Evolutionary conservation across 1,284 basidiomycete genomes (phyloP).

Genomic region (Boletus sp.): DNA sequence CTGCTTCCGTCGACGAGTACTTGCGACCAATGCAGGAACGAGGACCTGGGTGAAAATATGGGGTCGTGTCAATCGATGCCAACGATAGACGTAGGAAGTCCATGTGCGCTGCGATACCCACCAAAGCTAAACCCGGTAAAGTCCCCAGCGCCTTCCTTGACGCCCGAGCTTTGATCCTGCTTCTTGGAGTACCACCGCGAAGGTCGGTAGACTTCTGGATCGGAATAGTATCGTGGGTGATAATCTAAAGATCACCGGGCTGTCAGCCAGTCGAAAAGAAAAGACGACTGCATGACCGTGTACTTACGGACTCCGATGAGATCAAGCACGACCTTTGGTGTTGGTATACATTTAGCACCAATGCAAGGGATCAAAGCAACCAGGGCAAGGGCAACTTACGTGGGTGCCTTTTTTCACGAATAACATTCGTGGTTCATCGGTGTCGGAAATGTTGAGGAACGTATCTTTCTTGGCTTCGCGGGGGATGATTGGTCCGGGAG

Average conservation of each 20-base stretch:
- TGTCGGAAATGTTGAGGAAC: no score
- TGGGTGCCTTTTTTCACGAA: background rate
- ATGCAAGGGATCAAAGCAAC: no score
- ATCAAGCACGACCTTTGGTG: background rate
- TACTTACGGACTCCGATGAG: background rate
- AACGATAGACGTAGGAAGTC: background rate
- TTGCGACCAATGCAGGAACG: background rate
- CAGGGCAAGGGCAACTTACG: background rate
- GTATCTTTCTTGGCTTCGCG: no score
- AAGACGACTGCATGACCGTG: background rate
- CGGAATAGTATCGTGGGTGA: background rate
- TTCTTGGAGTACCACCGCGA: slow-evolving; percentile 2
- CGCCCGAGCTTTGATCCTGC: background rate
- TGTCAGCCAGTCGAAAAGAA: background rate
- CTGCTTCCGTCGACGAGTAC: background rate
- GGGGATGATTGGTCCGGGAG: background rate
- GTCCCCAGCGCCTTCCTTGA: background rate
- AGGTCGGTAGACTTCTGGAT: slow-evolving; percentile 1
- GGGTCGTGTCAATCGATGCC: background rate
- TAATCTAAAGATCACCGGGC: background rate
- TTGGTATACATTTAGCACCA: background rate
- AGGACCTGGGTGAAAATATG: background rate
- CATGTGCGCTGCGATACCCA: background rate
- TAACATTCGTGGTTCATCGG: background rate
- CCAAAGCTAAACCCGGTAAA: slow-evolving; percentile 1